Conservation (phyloP, 768 basidiomycete species). For the Pleurotus platypus region DNA sequence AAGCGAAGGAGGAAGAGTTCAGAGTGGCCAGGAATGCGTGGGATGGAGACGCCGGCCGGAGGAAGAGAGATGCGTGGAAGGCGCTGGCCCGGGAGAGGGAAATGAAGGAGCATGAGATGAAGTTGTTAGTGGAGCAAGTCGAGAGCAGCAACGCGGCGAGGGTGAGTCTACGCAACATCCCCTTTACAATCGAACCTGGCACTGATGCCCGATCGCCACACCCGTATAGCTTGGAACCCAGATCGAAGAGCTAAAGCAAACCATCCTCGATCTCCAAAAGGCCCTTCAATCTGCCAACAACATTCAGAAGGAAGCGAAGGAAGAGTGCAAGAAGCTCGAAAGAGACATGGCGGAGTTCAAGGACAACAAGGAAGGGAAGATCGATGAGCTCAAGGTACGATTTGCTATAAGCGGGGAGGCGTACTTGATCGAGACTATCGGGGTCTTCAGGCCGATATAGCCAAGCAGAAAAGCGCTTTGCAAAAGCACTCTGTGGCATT, state of each 20-base stretch:
- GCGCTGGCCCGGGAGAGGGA: constrained; percentile 65
- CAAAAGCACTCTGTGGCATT: constrained; percentile 79
- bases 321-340: constrained; percentile 83
- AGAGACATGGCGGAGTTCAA: constrained; percentile 99
- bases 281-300: constrained; percentile 64
- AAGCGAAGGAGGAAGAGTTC: constrained; percentile 44
- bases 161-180: constrained; percentile 40
- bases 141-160: constrained; percentile 85
- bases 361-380: constrained; percentile 97
- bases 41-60: constrained; percentile 57
- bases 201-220: background rate
- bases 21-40: constrained; percentile 40
- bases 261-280: constrained; percentile 52
- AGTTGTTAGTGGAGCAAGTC: constrained; percentile 78
- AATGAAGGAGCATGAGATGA: constrained; percentile 85
- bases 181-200: background rate
- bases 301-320: constrained; percentile 73
- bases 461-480: constrained; percentile 73
- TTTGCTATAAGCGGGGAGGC: background rate
- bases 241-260: constrained; percentile 67
- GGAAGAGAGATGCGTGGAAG: constrained; percentile 65
- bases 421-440: background rate
- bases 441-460: constrained; percentile 62
- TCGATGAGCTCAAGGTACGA: constrained; percentile 84
- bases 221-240: constrained; percentile 68